Evolutionary conservation across 2,329 filamentous ascomycete species (phyloP).

Genomic region (Fusarium guadeloupense): DNA sequence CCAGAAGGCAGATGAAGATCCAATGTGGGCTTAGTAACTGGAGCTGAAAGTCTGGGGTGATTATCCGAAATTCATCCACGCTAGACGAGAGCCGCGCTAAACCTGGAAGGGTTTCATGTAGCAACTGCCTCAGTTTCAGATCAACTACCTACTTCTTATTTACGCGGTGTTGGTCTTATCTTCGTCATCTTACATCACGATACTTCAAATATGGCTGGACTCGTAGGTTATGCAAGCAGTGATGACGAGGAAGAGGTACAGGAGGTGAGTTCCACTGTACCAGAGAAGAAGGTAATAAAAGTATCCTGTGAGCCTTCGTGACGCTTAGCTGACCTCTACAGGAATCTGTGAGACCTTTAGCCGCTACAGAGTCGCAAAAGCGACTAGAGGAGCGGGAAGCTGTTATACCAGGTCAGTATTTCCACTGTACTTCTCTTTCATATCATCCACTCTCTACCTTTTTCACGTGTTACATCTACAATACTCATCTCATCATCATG

Average conservation of each 20-base stretch:
- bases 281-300: slow-evolving; percentile 22
- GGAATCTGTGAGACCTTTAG: slow-evolving; percentile 5
- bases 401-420: slow-evolving; percentile 11
- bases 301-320: background rate
- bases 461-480: background rate
- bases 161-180: slow-evolving; percentile 5
- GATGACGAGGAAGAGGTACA: slow-evolving; percentile 57
- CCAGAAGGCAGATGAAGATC: slow-evolving; percentile 19
- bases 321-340: slow-evolving; percentile 11
- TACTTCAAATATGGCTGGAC: slow-evolving; percentile 51
- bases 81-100: slow-evolving; percentile 28
- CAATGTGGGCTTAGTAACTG: too few species aligned
- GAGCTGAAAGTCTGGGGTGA: slow-evolving; percentile 13
- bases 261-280: slow-evolving; percentile 5
- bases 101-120: slow-evolving; percentile 19
- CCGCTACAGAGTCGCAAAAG: background rate
- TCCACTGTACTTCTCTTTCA: background rate
- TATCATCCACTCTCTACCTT: too few species aligned
- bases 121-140: slow-evolving; percentile 23
- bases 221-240: slow-evolving; percentile 63
- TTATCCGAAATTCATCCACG: slow-evolving; percentile 20
- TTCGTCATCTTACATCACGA: background rate
- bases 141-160: background rate
- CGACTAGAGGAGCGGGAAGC: slow-evolving; percentile 1
- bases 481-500: background rate